Base-by-base conservation (phyloP, 805 yeast species). In the Saturnispora bothae region DNA sequence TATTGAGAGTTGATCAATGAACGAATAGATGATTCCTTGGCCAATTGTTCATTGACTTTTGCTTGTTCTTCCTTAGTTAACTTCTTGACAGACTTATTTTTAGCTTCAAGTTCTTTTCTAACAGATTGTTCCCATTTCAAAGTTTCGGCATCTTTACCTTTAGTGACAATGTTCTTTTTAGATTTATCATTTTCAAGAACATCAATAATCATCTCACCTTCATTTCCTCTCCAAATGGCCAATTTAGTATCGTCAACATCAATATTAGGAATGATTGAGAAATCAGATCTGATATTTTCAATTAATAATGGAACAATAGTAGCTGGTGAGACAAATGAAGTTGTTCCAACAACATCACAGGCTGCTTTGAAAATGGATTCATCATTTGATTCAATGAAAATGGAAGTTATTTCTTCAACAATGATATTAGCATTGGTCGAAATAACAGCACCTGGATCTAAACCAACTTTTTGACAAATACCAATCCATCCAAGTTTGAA, bases 51-150 rank as follows among this genome's bases (percentile, higher is more conserved):
- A 32, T 69, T 69, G 2, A 83, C 77, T 37, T 71, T 53, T 0
- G 52, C 62, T 44, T 75, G 82, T 43, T 92, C 95, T 51, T 88
- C 96, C 46, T 76, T 79, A 3, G 94, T 69, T 29, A 78, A 63
- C 51, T 81, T 82, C 57, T 69, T 77, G n/a, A 53, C 48, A 3
- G 38, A 27, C 12, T 40, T 43, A 10, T 41, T 41, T 54, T 76
- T 76, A 38, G 67, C 66, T 1, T 80, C 77, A 27, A 86, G 65
- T 51, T 85, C 89, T 45, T 76, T 75, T 49, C 89, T 74, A 23
- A 92, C 70, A 36, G 72, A 71, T 48, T 79, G 86, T 53, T 92
- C 98, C 97, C 97, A 89, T 55, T 83, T 76, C 42, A 72, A 62
- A 2, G 88, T 81, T 49, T 81, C 94, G 49, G 84, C 84, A 50